Base-by-base conservation (phyloP, 2,329 filamentous ascomycete genomes). In the Sordariomycetes sp. region DNA sequence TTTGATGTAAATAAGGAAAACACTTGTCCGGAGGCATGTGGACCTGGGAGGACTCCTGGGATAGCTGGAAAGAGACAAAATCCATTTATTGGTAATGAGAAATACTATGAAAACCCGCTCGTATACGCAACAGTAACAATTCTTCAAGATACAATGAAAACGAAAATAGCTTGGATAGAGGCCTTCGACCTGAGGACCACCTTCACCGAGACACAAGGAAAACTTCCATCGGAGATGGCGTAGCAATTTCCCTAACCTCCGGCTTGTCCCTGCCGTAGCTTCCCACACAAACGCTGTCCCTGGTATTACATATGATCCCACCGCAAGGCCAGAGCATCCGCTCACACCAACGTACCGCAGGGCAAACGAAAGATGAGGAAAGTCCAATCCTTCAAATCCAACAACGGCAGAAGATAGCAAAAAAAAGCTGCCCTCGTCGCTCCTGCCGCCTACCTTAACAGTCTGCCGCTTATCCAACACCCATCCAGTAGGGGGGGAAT, bases 71-170 rank as follows among this genome's bases (percentile, higher is more conserved):
- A 50, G 45, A 50, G 45, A 50, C 5, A 24, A 50, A 10, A 22
- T 22, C 20, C 45, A 8, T 50, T 50, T 24, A 24, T 50, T 50
- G 5, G 42, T 25, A 50, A 13, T 25, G 10, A 13, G 54, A 56
- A 56, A 56, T 50, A 42, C 54, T 56, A 51, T 51, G 36, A n/a
- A 32, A 25, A 56, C 42, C 51, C 54, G 54, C 42, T 17, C 34
- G 50, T 20, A 50, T 28, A 56, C 54, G 54, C 54, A 50, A 79
- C 76, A 62, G 24, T 76, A 74, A 62, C 42, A 35, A n/a, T n/a
- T n/a, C n/a, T n/a, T n/a, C n/a, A n/a, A n/a, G n/a, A n/a, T n/a
- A n/a, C n/a, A n/a, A n/a, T n/a, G n/a, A 22, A 24, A 24, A 8
- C 6, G 22, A 20, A 50, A n/a, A n/a, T n/a, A n/a, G n/a, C n/a